These are phyloP conservation scores for Penicillium sp. DNA, from an alignment of 2,329 filamentous ascomycete species.

Conservation along the genomic window DNA sequence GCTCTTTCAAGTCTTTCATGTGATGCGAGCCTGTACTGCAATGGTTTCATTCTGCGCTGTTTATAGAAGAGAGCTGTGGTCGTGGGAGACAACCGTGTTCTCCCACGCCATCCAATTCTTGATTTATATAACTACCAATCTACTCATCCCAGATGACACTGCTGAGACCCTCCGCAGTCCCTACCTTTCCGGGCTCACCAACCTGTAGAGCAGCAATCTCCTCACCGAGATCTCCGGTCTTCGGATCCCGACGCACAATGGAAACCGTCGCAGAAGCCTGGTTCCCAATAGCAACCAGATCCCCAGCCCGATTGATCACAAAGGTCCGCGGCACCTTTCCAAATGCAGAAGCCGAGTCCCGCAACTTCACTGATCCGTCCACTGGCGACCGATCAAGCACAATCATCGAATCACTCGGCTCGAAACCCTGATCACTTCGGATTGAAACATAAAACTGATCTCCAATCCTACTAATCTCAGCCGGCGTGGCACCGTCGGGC, in stretches of 20 bases:
- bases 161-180: constrained; percentile 29
- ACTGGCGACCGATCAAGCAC: constrained; percentile 42
- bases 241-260: constrained; percentile 58
- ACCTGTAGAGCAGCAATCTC: constrained; percentile 29
- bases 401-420: constrained; percentile 29
- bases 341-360: constrained; percentile 61
- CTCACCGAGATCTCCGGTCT: constrained; percentile 57
- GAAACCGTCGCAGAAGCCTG: constrained; percentile 61
- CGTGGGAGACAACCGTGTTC: background rate
- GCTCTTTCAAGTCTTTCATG: constrained; percentile 1
- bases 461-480: constrained; percentile 24
- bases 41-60: constrained; percentile 4
- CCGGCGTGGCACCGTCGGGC: constrained; percentile 26
- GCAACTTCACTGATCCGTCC: constrained; percentile 57
- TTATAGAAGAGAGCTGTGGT: constrained; percentile 10
- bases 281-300: constrained; percentile 63
- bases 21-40: constrained; percentile 14
- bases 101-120: background rate
- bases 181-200: constrained; percentile 26
- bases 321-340: constrained; percentile 67
- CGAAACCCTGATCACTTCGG: constrained; percentile 29
- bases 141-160: constrained; percentile 37
- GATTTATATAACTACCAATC: constrained; percentile 4
- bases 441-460: constrained; percentile 31
- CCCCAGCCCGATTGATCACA: constrained; percentile 62